Base-by-base conservation (phyloP, 2,329 filamentous ascomycete genomes). In the Venturia pyrina region DNA sequence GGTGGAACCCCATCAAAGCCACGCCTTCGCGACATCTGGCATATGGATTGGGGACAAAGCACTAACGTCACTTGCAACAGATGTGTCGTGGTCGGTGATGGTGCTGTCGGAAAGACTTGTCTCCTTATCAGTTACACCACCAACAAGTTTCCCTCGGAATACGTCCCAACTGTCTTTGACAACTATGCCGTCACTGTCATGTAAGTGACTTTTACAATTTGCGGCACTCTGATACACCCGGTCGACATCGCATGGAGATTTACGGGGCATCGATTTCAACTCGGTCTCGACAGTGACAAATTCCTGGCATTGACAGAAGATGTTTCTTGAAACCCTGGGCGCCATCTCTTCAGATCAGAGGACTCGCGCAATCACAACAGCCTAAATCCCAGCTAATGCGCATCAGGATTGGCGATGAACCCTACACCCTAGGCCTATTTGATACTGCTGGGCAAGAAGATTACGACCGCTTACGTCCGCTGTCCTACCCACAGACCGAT, bases 151-250 rank as follows among this genome's bases (percentile, higher is more conserved):
- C 95, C 95, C 44, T 97, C 93, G 74, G 95, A 99, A 93, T 99
- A 99, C 79, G 95, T 99, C 67, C 95, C 95, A 64, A 99, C 95
- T 40, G 95, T 99, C 70, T 99, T 99, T 79, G 95, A 99, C 80
- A 99, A 99, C 81, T 99, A 99, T 85, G 95, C 95, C 67, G 95
- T 99, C 77, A 99, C 95, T 71, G 95, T 99, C 72, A 99, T 99
- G 95, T 97, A 85, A 88, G 92, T 53, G 21, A 15, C 24, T 15
- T 40, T 53, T 21, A 21, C 21, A 53, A 28, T 28, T 53, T 53
- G 11, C 21, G 48, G 48, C 63, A n/a, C 46, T 41, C n/a, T 61
- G 34, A 34, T 8, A 19, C 56, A 61, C 8, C 10, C 28, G n/a
- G 24, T 46, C 37, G 32, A 43, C 6, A n/a, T 44, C 24, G 62